A percentile compares a stretch with the other conserved stretches of the same genome.
Evolutionary conservation across 768 basidiomycete genomes (phyloP).

Genomic region (Amanita pseudoporphyria): DNA sequence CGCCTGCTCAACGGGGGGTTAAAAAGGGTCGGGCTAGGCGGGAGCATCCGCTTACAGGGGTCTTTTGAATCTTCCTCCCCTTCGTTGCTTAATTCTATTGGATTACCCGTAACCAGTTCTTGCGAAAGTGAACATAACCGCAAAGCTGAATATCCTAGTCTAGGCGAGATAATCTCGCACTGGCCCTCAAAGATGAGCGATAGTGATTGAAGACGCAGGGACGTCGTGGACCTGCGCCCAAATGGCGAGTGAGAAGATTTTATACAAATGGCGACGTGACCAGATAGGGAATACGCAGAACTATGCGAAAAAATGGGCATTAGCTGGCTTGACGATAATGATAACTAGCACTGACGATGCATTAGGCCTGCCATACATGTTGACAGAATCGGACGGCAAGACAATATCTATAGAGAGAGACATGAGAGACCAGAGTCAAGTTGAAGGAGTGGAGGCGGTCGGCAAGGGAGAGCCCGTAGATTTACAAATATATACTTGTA

Average conservation of each 20-base stretch:
- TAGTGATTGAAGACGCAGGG: conserved; percentile 58
- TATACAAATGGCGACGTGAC: conserved; percentile 62
- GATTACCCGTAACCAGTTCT: conserved; percentile 45
- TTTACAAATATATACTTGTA: conserved; percentile 12
- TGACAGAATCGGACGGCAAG: conserved; percentile 44
- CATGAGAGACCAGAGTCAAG: conserved; percentile 32
- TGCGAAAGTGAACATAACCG: conserved; percentile 61
- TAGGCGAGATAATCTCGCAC: conserved; percentile 58
- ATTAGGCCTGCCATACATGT: conserved; percentile 66
- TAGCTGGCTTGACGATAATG: conserved; percentile 2
- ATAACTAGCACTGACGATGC: conserved; percentile 36
- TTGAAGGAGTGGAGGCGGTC: conserved; percentile 4
- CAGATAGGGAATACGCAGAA: conserved; percentile 81
- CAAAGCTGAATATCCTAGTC: conserved; percentile 55
- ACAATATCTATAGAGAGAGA: conserved; percentile 56
- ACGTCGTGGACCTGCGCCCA: conserved; percentile 38
- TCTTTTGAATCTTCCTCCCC: conserved; percentile 46
- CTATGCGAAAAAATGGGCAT: conserved; percentile 29
- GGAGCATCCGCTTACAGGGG: conserved; percentile 31
- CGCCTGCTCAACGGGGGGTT: conserved; percentile 20
- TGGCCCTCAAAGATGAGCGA: conserved; percentile 80
- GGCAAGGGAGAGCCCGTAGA: not conserved
- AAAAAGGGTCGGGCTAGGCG: not conserved
- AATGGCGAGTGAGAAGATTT: conserved; percentile 49
- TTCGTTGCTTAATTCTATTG: conserved; percentile 56